These are phyloP conservation scores for Allium cepa DNA, from an alignment of 106 monocot species.

Conservation along the genomic window DNA sequence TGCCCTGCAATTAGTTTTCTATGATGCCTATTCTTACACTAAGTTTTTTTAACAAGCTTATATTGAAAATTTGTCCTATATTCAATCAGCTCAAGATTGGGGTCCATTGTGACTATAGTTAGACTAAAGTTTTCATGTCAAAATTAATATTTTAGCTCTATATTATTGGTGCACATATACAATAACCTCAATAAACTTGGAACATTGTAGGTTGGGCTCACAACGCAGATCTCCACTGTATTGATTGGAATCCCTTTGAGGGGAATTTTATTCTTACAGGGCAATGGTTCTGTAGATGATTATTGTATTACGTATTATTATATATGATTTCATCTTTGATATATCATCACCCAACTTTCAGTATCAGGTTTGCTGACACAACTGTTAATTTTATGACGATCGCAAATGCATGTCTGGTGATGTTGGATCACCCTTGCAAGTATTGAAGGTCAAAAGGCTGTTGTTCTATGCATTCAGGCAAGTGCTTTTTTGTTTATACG, in stretches of 20 bases:
- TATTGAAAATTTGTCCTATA: too few relatives aligned
- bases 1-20: too few relatives aligned
- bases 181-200: too few relatives aligned
- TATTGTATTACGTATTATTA: not conserved
- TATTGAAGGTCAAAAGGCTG: conserved; percentile 78
- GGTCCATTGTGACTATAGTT: too few relatives aligned
- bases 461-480: conserved; percentile 94
- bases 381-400: conserved; percentile 81
- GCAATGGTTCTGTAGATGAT: conserved; percentile 15
- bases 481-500: not conserved
- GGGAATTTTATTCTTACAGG: conserved; percentile 83
- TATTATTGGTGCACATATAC: too few relatives aligned
- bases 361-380: conserved; percentile 79
- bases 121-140: too few relatives aligned
- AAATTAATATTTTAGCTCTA: too few relatives aligned
- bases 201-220: conserved; percentile 70
- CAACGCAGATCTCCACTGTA: conserved; percentile 86
- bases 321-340: not conserved
- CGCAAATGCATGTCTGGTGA: conserved; percentile 54
- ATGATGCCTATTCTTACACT: too few relatives aligned
- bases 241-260: conserved; percentile 92
- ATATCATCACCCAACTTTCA: too few relatives aligned
- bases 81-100: too few relatives aligned
- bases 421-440: conserved; percentile 50
- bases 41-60: too few relatives aligned